Percentiles rank a stretch among this genome's conserved stretches.
These are phyloP conservation scores for Claviceps capensis DNA, from an alignment of 2,329 filamentous ascomycete species.

Conservation along the genomic window DNA sequence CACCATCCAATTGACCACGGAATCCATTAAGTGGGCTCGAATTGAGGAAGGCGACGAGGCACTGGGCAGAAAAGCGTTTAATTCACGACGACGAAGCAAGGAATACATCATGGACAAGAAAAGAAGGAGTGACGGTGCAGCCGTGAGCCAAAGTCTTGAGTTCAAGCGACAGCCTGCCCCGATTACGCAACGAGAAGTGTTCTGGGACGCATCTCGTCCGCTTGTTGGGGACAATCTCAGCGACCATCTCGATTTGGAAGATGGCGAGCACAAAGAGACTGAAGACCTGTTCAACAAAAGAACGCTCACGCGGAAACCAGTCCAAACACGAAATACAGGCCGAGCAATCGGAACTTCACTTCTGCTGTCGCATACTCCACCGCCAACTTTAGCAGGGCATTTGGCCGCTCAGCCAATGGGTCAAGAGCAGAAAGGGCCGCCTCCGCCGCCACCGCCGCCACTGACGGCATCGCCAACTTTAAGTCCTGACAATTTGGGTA, in stretches of 20 bases:
- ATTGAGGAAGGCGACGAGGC: background rate
- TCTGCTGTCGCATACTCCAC: background rate
- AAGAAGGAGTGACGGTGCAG: background rate
- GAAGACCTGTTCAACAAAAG: background rate
- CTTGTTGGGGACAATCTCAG: background rate
- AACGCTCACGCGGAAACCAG: background rate
- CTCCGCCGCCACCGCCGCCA: background rate
- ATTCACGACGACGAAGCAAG: background rate
- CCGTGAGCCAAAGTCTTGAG: background rate
- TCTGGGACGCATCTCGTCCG: background rate
- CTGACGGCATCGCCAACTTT: background rate
- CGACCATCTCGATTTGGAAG: background rate
- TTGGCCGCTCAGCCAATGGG: background rate
- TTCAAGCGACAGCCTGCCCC: background rate
- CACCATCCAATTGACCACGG: background rate
- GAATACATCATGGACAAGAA: background rate
- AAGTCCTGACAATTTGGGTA: background rate
- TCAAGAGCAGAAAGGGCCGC: background rate
- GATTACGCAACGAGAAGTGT: background rate
- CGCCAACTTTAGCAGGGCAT: background rate
- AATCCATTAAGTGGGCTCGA: constrained; percentile 1
- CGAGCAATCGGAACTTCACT: background rate
- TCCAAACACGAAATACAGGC: background rate
- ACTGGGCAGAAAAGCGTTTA: background rate
- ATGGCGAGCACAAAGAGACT: background rate